Conservation (phyloP, 495 filamentous ascomycete genomes). For the Xanthoparmelia taractica region DNA sequence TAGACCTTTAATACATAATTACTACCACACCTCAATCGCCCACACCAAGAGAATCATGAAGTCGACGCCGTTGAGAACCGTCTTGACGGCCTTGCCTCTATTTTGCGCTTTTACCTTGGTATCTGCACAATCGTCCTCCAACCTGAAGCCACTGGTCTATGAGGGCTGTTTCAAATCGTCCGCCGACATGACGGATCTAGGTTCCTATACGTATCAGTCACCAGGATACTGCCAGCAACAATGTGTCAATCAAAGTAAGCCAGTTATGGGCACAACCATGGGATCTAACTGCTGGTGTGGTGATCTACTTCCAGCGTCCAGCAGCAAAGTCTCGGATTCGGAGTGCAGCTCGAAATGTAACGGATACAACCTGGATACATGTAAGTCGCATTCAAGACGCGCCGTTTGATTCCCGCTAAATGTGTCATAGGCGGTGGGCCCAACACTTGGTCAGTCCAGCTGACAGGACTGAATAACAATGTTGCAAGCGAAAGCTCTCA, state of each 20-base stretch:
- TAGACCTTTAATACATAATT: conserved; percentile 4
- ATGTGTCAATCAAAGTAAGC: conserved; percentile 31
- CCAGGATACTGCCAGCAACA: conserved; percentile 40
- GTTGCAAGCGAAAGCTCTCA: conserved; percentile 23
- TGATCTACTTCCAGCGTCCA: conserved; percentile 35
- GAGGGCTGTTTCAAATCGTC: conserved; percentile 36
- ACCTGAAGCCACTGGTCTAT: conserved; percentile 13
- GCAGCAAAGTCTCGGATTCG: conserved; percentile 33
- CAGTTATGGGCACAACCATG: conserved; percentile 38
- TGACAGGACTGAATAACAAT: conserved; percentile 34
- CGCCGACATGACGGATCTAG: conserved; percentile 30
- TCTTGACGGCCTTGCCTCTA: conserved; percentile 13
- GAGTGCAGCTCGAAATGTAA: conserved; percentile 37
- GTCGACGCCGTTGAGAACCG: conserved; percentile 5
- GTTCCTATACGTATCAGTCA: conserved; percentile 42
- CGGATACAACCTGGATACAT: conserved; percentile 40
- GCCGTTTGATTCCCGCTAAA: conserved; percentile 6
- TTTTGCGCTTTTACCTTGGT: conserved; percentile 24
- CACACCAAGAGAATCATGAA: conserved; percentile 15
- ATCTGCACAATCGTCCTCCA: conserved; percentile 30
- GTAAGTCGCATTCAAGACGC: conserved; percentile 31
- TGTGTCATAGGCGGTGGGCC: conserved; percentile 38
- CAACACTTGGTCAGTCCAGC: conserved; percentile 38
- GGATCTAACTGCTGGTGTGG: conserved; percentile 45
- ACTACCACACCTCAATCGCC: neutral